These are phyloP conservation scores for Excoecaria cochinchinensis DNA, from an alignment of 345 rosid genomes.

Conservation along the genomic window DNA sequence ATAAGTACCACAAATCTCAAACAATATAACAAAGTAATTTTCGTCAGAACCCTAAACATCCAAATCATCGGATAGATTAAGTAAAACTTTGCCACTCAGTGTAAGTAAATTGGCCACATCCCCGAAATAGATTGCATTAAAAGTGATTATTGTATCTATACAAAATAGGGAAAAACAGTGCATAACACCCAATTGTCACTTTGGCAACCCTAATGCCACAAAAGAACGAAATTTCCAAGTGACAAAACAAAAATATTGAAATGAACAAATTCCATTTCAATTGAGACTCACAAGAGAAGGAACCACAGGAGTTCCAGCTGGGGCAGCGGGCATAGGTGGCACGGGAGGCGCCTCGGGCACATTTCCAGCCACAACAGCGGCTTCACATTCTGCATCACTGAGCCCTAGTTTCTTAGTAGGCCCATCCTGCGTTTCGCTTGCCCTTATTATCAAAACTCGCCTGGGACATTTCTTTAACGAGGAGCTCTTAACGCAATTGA, in stretches of 20 bases:
- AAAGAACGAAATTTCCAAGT: not conserved
- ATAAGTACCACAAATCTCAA: not conserved
- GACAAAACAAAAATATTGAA: not conserved
- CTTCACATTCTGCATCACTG: conserved; percentile 82
- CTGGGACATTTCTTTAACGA: not conserved
- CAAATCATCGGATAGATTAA: not conserved
- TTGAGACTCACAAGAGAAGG: conserved; percentile 55
- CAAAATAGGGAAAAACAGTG: too few species aligned
- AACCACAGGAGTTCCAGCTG: conserved; percentile 74
- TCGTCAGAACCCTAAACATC: not conserved
- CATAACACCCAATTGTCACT: too few species aligned
- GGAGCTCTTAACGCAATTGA: not conserved
- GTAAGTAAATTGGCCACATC: too few species aligned
- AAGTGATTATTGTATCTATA: too few species aligned
- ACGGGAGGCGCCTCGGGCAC: conserved; percentile 81
- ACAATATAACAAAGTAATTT: not conserved
- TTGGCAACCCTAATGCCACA: too few species aligned
- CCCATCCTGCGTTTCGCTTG: conserved; percentile 14
- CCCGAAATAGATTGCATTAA: too few species aligned
- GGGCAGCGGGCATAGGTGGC: conserved; percentile 72
- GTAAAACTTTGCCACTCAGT: not conserved
- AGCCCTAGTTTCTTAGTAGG: conserved; percentile 22
- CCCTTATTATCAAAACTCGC: conserved; percentile 12
- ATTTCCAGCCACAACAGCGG: conserved; percentile 78
- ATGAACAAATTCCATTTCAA: not conserved